Percentiles rank a stretch among this genome's conserved stretches.
phyloP scores from a whole-genome alignment of 345 rosid genomes.

The Trapa bicornis region DNA sequence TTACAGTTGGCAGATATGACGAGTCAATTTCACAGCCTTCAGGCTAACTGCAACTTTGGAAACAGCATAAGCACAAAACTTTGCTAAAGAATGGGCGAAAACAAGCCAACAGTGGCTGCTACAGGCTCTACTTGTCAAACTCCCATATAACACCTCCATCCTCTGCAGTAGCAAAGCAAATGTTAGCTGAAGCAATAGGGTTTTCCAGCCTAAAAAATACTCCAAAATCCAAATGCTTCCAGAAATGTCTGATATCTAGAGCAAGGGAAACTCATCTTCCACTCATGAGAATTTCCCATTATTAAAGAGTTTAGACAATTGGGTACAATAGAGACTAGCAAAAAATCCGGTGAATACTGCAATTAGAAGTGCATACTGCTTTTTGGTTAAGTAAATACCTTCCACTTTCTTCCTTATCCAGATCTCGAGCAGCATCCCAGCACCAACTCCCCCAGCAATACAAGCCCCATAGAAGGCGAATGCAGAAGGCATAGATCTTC shows the following conservation, averaged over 20 bases:
- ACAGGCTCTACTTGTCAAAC: constrained; percentile 31
- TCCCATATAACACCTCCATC: constrained; percentile 55
- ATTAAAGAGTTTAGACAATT: too few relatives aligned
- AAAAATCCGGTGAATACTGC: neutral
- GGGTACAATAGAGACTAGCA: neutral
- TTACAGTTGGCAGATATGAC: too few relatives aligned
- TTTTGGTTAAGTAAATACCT: constrained; percentile 24
- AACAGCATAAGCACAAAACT: too few relatives aligned
- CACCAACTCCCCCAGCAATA: constrained; percentile 77
- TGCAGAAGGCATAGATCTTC: constrained; percentile 39
- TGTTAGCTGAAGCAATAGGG: neutral
- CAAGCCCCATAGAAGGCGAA: constrained; percentile 68
- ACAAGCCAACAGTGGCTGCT: too few relatives aligned
- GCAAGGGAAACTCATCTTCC: too few relatives aligned
- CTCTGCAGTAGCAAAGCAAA: constrained; percentile 25
- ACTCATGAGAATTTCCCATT: too few relatives aligned
- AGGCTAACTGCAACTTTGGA: too few relatives aligned
- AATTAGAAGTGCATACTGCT: neutral
- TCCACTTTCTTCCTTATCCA: constrained; percentile 85
- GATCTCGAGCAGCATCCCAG: constrained; percentile 72
- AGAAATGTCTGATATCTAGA: too few relatives aligned
- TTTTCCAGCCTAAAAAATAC: neutral
- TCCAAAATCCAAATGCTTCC: too few relatives aligned
- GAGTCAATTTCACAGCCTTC: too few relatives aligned
- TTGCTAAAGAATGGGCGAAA: too few relatives aligned